Percentiles rank a stretch among this genome's conserved stretches.
Conservation (phyloP, 345 rosid species). For the Bruguiera parviflora region DNA sequence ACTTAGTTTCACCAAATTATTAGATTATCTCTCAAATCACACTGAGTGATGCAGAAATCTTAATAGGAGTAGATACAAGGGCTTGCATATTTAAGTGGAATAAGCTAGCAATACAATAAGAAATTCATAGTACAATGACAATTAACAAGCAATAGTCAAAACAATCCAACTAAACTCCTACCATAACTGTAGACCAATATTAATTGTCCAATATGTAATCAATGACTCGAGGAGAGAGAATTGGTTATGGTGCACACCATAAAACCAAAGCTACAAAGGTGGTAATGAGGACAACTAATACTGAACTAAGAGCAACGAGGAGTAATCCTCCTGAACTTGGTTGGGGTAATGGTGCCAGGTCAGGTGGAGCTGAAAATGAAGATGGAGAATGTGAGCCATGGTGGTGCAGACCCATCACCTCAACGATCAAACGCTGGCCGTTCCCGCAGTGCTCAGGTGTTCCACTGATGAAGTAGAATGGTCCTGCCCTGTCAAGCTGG, state of each 20-base stretch:
- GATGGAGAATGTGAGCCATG: constrained; percentile 20
- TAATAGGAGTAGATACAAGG: too few relatives aligned
- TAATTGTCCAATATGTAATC: too few relatives aligned
- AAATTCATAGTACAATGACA: too few relatives aligned
- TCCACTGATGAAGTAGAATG: constrained; percentile 73
- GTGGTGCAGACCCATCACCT: constrained; percentile 56
- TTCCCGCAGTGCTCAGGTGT: constrained; percentile 46
- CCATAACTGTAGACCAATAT: too few relatives aligned
- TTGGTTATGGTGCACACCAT: constrained; percentile 13
- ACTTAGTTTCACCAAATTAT: too few relatives aligned
- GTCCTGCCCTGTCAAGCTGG: constrained; percentile 59
- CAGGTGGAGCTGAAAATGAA: constrained; percentile 33
- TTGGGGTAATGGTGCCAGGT: constrained; percentile 31
- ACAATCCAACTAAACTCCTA: too few relatives aligned
- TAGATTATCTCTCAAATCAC: too few relatives aligned
- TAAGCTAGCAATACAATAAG: too few relatives aligned
- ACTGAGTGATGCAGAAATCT: too few relatives aligned
- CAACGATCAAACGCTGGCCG: constrained; percentile 61
- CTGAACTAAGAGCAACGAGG: constrained; percentile 10
- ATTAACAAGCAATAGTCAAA: too few relatives aligned
- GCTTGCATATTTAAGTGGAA: too few relatives aligned
- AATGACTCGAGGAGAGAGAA: too few relatives aligned
- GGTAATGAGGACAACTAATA: constrained; percentile 15
- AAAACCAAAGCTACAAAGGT: constrained; percentile 14
- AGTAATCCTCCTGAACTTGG: constrained; percentile 32